Conservation (phyloP, 495 filamentous ascomycete species). For the Penicillium simplicissimum region DNA sequence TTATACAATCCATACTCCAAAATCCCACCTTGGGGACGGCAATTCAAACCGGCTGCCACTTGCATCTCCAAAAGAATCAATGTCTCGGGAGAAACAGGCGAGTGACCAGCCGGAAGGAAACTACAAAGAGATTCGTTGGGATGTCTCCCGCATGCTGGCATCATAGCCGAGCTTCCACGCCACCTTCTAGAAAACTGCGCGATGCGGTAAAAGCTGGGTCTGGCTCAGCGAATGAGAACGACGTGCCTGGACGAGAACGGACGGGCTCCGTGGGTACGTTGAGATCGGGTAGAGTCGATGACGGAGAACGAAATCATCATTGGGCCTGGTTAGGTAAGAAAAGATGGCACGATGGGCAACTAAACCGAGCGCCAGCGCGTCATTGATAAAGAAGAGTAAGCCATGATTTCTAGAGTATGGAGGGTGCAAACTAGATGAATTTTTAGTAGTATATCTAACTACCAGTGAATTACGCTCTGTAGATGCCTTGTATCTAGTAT, state of each 20-base stretch:
- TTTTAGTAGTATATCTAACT: too few species aligned
- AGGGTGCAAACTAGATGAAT: too few species aligned
- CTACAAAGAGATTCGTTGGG: slow-evolving; percentile 9
- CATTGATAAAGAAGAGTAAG: not conserved
- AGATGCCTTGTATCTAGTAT: not conserved
- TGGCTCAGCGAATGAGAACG: slow-evolving; percentile 23
- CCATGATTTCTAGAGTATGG: not conserved
- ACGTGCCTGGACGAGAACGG: slow-evolving; percentile 18
- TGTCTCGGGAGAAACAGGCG: slow-evolving; percentile 11
- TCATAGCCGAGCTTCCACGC: slow-evolving; percentile 23
- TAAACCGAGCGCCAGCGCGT: slow-evolving; percentile 6
- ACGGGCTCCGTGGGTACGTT: slow-evolving; percentile 16
- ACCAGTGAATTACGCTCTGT: not conserved
- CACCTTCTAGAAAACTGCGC: slow-evolving; percentile 35
- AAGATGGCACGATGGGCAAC: slow-evolving; percentile 5
- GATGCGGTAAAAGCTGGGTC: slow-evolving; percentile 23
- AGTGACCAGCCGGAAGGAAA: not conserved
- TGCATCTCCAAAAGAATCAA: not conserved
- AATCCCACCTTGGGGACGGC: not conserved
- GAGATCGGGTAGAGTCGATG: slow-evolving; percentile 14
- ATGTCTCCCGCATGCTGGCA: slow-evolving; percentile 11
- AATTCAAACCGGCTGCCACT: not conserved
- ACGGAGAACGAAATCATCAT: slow-evolving; percentile 10
- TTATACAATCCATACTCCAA: not conserved
- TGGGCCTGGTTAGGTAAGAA: not conserved